Base-by-base conservation (phyloP, 176 grass and related monocot genomes). In the Ampelocalamus luodianensis region DNA sequence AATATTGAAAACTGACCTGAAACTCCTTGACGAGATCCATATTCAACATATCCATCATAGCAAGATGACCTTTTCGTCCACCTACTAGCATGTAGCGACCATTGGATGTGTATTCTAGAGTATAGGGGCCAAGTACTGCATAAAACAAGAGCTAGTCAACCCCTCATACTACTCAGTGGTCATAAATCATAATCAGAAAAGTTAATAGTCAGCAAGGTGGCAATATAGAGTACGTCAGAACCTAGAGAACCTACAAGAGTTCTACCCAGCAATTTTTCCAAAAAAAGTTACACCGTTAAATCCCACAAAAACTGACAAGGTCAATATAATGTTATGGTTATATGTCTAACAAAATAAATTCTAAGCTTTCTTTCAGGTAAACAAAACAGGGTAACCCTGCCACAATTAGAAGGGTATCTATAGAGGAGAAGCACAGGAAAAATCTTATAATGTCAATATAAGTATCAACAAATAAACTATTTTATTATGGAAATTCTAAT, bases 61-160 rank as follows among this genome's bases (percentile, higher is more conserved):
- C 95, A 22, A 98, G 27, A 76, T 98, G 95, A 67, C 93, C 95
- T 90, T 95, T 98, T 13, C 89, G 85, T 29, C 93, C 95, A 65
- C 90, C 93, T 39, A 95, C 87, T 83, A 95, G 34, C 90, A 98
- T 90, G 82, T 98, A 90, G 51, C 93, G 93, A 12, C 91, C 93
- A 87, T 92, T 98, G 72, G 79, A 80, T 60, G 93, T 91, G 71
- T 95, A 98, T 71, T 87, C 84, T 65, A 95, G 43, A 63, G 77
- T 95, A 77, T 98, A 98, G 74, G 95, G 91, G 78, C 95, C 95
- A 74, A 95, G 90, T 42, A 78, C 93, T 97, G 90, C 69, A 83
- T 6, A 83, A 61, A 44, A 65, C 23, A 87, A 77, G 46, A 62
- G 70, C 39, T 60, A 76, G 82, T 65, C 63, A 85, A 70, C 48